Conservation (phyloP, 2,329 filamentous ascomycete genomes). For the Clonostachys solani region DNA sequence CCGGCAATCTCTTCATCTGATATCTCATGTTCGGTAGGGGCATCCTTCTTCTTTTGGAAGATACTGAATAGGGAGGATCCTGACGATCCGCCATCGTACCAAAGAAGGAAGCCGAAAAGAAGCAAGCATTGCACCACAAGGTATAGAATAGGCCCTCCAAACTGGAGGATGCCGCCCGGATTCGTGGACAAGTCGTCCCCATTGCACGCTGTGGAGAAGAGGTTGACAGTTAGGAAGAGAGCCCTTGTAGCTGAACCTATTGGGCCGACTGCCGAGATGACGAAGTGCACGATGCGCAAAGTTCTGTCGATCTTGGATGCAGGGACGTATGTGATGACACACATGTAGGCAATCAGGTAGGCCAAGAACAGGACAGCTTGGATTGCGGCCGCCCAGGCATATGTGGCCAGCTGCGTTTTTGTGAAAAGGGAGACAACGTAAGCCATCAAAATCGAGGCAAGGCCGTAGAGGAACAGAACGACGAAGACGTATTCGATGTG, state of each 20-base stretch:
- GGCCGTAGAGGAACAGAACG: slow-evolving; percentile 74
- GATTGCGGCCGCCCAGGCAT: slow-evolving; percentile 74
- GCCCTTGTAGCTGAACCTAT: slow-evolving; percentile 71
- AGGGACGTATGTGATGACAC: slow-evolving; percentile 69
- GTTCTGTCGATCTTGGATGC: slow-evolving; percentile 54
- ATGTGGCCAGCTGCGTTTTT: slow-evolving; percentile 75
- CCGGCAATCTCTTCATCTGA: slow-evolving; percentile 58
- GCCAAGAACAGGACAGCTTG: slow-evolving; percentile 70
- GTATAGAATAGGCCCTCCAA: slow-evolving; percentile 82
- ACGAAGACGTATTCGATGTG: slow-evolving; percentile 77
- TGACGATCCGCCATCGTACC: slow-evolving; percentile 72
- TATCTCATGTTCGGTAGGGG: slow-evolving; percentile 18
- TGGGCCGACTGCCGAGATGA: slow-evolving; percentile 69
- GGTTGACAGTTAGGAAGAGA: slow-evolving; percentile 74
- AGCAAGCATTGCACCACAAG: slow-evolving; percentile 69
- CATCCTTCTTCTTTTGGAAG: slow-evolving; percentile 22
- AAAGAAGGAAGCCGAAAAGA: slow-evolving; percentile 70
- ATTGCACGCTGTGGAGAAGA: slow-evolving; percentile 77
- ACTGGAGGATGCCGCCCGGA: slow-evolving; percentile 67
- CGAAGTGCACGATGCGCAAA: slow-evolving; percentile 69
- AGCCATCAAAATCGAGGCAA: slow-evolving; percentile 70
- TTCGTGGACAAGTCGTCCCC: slow-evolving; percentile 59
- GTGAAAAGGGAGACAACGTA: slow-evolving; percentile 82
- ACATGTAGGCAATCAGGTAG: slow-evolving; percentile 69
- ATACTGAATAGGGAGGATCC: slow-evolving; percentile 45